Evolutionary conservation across 2,329 filamentous ascomycete genomes (phyloP).

Genomic region (Myrmaecium sp.): DNA sequence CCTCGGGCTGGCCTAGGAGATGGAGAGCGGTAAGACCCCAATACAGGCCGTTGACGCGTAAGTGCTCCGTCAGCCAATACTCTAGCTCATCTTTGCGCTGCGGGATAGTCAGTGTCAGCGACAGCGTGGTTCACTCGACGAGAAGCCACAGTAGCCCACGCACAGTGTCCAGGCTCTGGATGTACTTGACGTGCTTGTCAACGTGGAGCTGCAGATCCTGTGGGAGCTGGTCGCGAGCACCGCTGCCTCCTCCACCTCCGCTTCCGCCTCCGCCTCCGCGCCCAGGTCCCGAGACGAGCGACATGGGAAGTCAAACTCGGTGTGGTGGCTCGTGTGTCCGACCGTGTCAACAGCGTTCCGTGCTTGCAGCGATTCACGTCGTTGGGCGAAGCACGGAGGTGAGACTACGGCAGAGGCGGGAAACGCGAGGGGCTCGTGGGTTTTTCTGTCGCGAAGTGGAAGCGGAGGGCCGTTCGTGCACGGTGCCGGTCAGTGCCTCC

Average conservation of each 20-base stretch:
- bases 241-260: slow-evolving; percentile 39
- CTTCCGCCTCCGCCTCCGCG: slow-evolving; percentile 27
- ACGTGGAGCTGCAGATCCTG: slow-evolving; percentile 35
- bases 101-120: too few species aligned
- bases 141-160: slow-evolving; percentile 23
- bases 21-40: slow-evolving; percentile 87
- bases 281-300: slow-evolving; percentile 43
- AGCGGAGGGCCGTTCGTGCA: too few species aligned
- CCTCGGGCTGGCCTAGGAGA: slow-evolving; percentile 64
- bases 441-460: too few species aligned
- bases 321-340: background rate
- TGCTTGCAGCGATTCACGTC: too few species aligned
- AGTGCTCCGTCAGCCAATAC: slow-evolving; percentile 94
- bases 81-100: slow-evolving; percentile 84
- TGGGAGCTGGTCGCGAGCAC: slow-evolving; percentile 19
- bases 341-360: background rate
- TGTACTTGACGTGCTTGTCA: slow-evolving; percentile 72
- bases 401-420: too few species aligned
- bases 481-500: too few species aligned
- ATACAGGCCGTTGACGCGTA: slow-evolving; percentile 89
- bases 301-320: slow-evolving; percentile 32
- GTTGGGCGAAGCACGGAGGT: too few species aligned
- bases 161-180: slow-evolving; percentile 79
- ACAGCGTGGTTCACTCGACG: too few species aligned
- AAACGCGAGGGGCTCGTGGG: too few species aligned